phyloP scores from a whole-genome alignment of 1,284 basidiomycete species.

The Neolentinus lepideus region DNA sequence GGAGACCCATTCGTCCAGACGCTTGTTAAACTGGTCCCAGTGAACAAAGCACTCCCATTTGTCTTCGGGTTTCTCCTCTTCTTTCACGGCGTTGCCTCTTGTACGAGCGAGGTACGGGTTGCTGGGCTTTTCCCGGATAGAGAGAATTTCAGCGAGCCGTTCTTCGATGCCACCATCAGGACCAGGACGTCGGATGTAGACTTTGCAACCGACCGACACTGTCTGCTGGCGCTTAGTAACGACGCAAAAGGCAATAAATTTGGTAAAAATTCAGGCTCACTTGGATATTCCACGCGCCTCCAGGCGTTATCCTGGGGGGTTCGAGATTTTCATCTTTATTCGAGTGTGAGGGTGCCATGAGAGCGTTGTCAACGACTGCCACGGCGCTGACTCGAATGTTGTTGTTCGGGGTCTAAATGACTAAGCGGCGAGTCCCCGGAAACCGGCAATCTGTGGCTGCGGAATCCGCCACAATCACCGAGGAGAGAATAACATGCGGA shows the following conservation, averaged over 20 bases:
- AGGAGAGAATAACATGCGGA: too few relatives aligned
- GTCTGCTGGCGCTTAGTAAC: conserved; percentile 40
- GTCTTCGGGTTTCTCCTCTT: conserved; percentile 57
- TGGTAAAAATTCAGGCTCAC: conserved; percentile 32
- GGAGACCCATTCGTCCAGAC: conserved; percentile 97
- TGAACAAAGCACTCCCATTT: conserved; percentile 94
- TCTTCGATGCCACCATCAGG: conserved; percentile 75
- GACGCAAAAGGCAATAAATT: conserved; percentile 19
- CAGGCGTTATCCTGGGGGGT: conserved; percentile 60
- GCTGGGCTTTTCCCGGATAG: conserved; percentile 79
- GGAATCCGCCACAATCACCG: neutral
- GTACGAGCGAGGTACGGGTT: conserved; percentile 52
- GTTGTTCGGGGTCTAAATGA: neutral
- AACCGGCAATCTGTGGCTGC: neutral
- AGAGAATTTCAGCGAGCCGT: conserved; percentile 89
- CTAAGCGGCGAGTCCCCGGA: neutral
- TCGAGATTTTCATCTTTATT: conserved; percentile 39
- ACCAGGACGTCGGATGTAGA: conserved; percentile 79
- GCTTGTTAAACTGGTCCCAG: conserved; percentile 98
- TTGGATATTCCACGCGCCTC: conserved; percentile 70
- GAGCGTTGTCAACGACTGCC: neutral
- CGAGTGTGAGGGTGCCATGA: conserved; percentile 2
- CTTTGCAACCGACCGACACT: conserved; percentile 87
- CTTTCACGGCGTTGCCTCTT: conserved; percentile 23
- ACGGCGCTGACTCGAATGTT: neutral